Evolutionary conservation across 805 yeast genomes (phyloP), one percentile per base, ranked within the genome.

Genomic region (Candida berthetii): DNA sequence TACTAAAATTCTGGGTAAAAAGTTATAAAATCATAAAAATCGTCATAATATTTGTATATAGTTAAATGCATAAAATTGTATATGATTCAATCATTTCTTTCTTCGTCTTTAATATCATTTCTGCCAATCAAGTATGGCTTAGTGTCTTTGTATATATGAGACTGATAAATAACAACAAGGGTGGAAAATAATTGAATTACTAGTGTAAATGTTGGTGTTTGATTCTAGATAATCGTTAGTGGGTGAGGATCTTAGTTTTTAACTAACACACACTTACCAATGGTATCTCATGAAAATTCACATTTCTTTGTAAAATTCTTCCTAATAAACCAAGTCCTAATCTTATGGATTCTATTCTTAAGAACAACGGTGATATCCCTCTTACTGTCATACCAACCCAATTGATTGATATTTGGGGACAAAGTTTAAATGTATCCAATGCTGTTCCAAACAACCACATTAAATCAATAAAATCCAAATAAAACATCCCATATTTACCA

Each of bases 1-100:
- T 2, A 74, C 89, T n/a, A 74, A 68, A 37, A 43, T 82, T 11
- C 54, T 85, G 17, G 82, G 85, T 0, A 78, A 75, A 7, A 74
- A 75, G 58, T 58, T 83, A 16, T 74, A 52, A 48, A 34, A 34
- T 31, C 17, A 31, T 15, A 4, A 15, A 15, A 31, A 16, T n/a
- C 16, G 6, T 31, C 15, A 14, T 14, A 31, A 14, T 18, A 16
- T 31, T 14, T 16, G 15, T 35, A 10, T 35, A 11, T 4, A 16
- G 14, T 24, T 31, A 15, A 27, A 27, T 27, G 8, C 29, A 13
- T 13, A 27, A 27, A 13, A 11, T 9, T 10, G 4, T 27, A 13
- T 9, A 13, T 9, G 11, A 10, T 27, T 34, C 27, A 34, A 19
- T 34, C 36, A 19, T 19, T 34, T 14, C 36, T 13, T 34, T 34